Base-by-base conservation (phyloP, 192 early-diverging fungal species). In the Coemansia sp. region DNA sequence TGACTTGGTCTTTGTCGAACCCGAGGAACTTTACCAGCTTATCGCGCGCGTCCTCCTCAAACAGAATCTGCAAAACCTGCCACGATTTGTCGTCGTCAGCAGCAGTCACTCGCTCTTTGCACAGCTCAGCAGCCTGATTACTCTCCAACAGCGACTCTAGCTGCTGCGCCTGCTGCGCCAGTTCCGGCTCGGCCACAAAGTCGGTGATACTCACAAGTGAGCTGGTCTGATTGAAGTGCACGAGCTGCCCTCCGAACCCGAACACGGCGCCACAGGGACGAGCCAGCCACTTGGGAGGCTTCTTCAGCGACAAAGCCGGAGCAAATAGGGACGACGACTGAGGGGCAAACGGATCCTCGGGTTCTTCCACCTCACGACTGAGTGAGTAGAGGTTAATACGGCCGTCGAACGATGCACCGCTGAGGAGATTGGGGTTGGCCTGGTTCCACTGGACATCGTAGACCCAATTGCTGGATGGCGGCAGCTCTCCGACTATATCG, bases 401-500 rank as follows among this genome's bases (percentile, higher is more conserved):
- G n/a, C 96, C 96, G 78, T 99, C 97, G 72, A 96, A 99, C 6
- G 94, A 95, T 8, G 95, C 90, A 33, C 92, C 90, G 33, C 90
- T 90, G 49, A 95, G 85, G 10, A 97, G 80, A 70, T 99, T 96
- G 20, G 97, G 97, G 77, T 99, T 98, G 54, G 90, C 78, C 67
- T 92, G 91, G 78, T 95, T 97, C 96, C 97, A 97, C 72, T 95
- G 92, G 52, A 94, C 95, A 70, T 98, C 95, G 81, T 97, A 98
- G 12, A 91, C 88, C 97, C 97, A 99, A 87, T 97, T 98, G 70
- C 82, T 85, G 65, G 89, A 88, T 57, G 87, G 86, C 52, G 93
- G 91, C 49, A 99, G 85, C 76, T 98, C 95, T 36, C 96, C 97
- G 76, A 99, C 87, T 24, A 93, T 84, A 72, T 93, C 92, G 51